Conservation (phyloP, 305 asterid genomes). For the Fraxinus greggii region DNA sequence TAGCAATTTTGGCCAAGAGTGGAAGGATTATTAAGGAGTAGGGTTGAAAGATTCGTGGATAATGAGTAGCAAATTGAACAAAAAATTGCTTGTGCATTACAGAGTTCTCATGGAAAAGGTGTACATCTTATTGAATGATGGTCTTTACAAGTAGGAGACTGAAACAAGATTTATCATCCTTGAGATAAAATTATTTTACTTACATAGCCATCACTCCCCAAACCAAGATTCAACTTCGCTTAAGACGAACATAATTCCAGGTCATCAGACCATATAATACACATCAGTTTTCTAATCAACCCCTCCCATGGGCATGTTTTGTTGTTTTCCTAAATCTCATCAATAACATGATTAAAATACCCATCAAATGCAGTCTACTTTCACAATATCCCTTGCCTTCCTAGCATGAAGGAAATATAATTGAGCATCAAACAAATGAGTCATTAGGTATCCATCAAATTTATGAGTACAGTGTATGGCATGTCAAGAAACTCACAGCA, state of each 20-base stretch:
- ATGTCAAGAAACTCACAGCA: constrained; percentile 71
- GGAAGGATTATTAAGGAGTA: background rate
- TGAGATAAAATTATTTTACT: background rate
- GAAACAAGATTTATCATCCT: background rate
- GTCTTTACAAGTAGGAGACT: background rate
- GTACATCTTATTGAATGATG: background rate
- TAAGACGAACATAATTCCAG: background rate
- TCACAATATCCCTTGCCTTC: constrained; percentile 1
- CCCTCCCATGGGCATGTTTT: background rate
- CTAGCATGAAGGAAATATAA: background rate
- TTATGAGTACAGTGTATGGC: background rate
- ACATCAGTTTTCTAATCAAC: background rate
- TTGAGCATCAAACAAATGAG: background rate
- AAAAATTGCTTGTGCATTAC: background rate
- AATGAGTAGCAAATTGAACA: background rate
- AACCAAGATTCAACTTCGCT: background rate
- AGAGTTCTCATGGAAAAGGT: background rate
- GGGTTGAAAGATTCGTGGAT: background rate
- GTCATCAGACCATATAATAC: background rate
- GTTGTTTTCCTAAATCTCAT: background rate
- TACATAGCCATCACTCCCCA: background rate
- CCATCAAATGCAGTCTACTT: background rate
- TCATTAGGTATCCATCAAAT: background rate
- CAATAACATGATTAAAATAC: background rate
- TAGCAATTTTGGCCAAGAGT: background rate